phyloP scores from a whole-genome alignment of 192 early-diverging fungal species.

The Umbelopsis vinacea region DNA sequence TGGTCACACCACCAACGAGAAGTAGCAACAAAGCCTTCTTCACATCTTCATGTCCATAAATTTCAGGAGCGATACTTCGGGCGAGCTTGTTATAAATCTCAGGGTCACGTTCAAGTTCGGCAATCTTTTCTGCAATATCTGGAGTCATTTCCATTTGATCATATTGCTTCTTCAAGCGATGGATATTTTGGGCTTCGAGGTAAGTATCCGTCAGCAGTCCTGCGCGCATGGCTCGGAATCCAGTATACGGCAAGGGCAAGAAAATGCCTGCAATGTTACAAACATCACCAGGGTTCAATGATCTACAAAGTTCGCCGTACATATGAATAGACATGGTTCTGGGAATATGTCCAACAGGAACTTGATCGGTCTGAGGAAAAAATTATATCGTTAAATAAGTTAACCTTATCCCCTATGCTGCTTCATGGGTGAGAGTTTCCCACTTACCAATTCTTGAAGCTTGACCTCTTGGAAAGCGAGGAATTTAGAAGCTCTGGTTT shows the following conservation, averaged over 20 bases:
- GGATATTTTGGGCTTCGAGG: constrained; percentile 86
- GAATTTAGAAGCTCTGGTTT: constrained; percentile 92
- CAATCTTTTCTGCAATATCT: constrained; percentile 56
- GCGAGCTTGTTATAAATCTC: constrained; percentile 81
- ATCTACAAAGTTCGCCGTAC: constrained; percentile 77
- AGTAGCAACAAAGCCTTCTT: constrained; percentile 89
- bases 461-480: constrained; percentile 96
- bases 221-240: constrained; percentile 88
- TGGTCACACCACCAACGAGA: constrained; percentile 81
- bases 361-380: constrained; percentile 87
- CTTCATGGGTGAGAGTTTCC: background rate
- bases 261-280: constrained; percentile 86
- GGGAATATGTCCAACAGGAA: constrained; percentile 98
- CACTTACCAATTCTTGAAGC: constrained; percentile 87
- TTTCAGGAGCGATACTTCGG: constrained; percentile 84
- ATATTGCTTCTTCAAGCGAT: constrained; percentile 91
- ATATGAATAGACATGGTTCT: constrained; percentile 94
- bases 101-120: constrained; percentile 63
- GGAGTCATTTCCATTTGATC: constrained; percentile 72
- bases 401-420: background rate
- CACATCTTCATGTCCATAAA: constrained; percentile 91
- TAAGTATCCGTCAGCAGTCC: constrained; percentile 96
- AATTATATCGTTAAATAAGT: background rate
- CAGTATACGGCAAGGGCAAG: constrained; percentile 90
- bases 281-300: constrained; percentile 87